Percentiles rank a stretch among this genome's conserved stretches.
These are phyloP conservation scores for Elaeis guineensis DNA, from an alignment of 176 grass and related monocot species.

Conservation along the genomic window DNA sequence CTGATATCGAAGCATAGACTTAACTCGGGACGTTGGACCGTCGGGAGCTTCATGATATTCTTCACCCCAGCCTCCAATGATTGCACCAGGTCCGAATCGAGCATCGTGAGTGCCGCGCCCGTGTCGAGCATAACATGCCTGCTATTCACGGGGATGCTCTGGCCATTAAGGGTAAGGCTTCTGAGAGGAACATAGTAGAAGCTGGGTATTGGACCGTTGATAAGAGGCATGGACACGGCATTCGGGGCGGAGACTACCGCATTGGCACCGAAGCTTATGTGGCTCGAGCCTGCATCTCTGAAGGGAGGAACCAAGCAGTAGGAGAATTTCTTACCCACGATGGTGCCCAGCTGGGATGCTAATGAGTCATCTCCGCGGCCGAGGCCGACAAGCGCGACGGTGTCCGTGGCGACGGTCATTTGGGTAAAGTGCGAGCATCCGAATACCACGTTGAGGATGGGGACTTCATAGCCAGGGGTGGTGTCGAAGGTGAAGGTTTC, in stretches of 20 bases:
- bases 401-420: background rate
- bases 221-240: background rate
- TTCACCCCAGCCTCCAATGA: background rate
- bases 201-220: background rate
- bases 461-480: no score
- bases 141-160: background rate
- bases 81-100: background rate
- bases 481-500: slow-evolving; percentile 15
- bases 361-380: background rate
- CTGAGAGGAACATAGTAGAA: slow-evolving; percentile 1
- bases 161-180: background rate
- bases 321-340: slow-evolving; percentile 2
- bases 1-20: background rate
- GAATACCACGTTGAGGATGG: background rate
- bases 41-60: background rate
- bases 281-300: background rate
- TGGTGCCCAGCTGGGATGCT: background rate
- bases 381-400: slow-evolving; percentile 8
- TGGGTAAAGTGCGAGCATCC: background rate
- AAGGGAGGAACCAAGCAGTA: background rate
- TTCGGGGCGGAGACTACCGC: no score
- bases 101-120: slow-evolving; percentile 1
- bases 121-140: slow-evolving; percentile 14
- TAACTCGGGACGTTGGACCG: background rate
- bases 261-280: background rate